Evolutionary conservation across 768 basidiomycete genomes (phyloP).

Genomic region (Tephrocybe rancida): DNA sequence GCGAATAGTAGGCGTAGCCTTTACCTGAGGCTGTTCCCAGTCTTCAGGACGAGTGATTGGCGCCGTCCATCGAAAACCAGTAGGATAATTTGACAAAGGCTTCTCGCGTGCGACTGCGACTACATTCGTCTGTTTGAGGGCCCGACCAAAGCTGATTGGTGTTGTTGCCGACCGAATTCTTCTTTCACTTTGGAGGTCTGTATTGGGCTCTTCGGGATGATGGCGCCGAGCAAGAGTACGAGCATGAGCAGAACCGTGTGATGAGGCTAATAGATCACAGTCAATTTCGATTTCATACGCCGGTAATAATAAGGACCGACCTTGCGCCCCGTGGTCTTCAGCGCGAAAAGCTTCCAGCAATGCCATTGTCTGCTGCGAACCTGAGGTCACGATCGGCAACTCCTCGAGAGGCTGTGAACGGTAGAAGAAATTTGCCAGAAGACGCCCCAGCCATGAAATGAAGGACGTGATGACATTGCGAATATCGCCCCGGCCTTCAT

Average conservation of each 20-base stretch:
- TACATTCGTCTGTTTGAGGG: background rate
- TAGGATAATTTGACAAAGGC: constrained; percentile 7
- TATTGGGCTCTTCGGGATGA: background rate
- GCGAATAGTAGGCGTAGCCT: background rate
- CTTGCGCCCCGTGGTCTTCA: constrained; percentile 1
- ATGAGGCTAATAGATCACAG: background rate
- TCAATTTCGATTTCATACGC: background rate
- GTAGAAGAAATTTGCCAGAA: constrained; percentile 3
- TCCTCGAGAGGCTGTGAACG: constrained; percentile 8
- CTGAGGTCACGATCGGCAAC: constrained; percentile 9
- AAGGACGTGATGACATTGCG: constrained; percentile 11
- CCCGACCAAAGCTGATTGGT: background rate
- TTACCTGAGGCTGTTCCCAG: background rate
- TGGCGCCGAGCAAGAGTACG: background rate
- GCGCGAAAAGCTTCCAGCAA: constrained; percentile 8
- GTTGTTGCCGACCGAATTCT: background rate
- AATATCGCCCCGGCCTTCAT: constrained; percentile 1
- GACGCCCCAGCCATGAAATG: constrained; percentile 11
- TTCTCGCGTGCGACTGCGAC: background rate
- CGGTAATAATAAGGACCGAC: background rate
- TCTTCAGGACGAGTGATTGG: background rate
- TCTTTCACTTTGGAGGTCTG: background rate
- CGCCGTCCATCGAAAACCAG: constrained; percentile 5
- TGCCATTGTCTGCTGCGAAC: constrained; percentile 12
- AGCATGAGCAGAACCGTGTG: background rate